phyloP scores from a whole-genome alignment of 352 stramenopile species.

The Globisporangium megalacanthum region DNA sequence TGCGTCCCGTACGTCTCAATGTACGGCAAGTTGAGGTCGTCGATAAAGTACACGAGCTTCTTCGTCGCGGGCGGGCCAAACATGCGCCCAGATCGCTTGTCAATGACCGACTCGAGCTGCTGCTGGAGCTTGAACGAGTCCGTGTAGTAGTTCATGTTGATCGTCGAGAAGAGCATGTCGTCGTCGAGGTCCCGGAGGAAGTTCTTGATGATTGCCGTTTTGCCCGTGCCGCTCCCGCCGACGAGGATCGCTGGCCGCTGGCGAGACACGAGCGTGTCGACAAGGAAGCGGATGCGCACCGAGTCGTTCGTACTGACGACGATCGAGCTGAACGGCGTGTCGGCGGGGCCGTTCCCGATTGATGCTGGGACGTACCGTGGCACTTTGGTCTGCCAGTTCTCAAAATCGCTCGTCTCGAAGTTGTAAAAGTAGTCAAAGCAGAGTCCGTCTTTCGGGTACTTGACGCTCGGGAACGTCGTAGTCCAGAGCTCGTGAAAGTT shows the following conservation, averaged over 20 bases:
- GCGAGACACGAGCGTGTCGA: slow-evolving; percentile 92
- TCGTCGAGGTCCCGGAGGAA: slow-evolving; percentile 90
- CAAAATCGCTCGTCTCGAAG: slow-evolving; percentile 87
- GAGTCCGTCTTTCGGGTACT: slow-evolving; percentile 93
- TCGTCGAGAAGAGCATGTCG: slow-evolving; percentile 94
- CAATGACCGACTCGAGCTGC: slow-evolving; percentile 95
- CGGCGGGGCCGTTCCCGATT: slow-evolving; percentile 90
- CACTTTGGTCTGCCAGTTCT: slow-evolving; percentile 92
- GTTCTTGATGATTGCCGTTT: slow-evolving; percentile 97
- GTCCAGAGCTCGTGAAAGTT: slow-evolving; percentile 88
- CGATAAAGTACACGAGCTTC: slow-evolving; percentile 96
- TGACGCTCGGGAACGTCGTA: slow-evolving; percentile 74
- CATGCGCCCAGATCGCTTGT: slow-evolving; percentile 94
- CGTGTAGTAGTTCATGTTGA: slow-evolving; percentile 98
- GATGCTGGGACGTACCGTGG: slow-evolving; percentile 85
- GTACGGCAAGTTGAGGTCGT: slow-evolving; percentile 96
- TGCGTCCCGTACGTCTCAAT: slow-evolving; percentile 97
- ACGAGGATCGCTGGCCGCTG: slow-evolving; percentile 95
- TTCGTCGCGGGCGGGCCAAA: slow-evolving; percentile 95
- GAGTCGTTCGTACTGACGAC: slow-evolving; percentile 96
- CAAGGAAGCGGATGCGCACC: slow-evolving; percentile 92
- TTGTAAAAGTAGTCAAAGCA: slow-evolving; percentile 99
- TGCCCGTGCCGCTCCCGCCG: slow-evolving; percentile 94
- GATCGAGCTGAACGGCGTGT: slow-evolving; percentile 96
- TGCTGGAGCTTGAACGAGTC: slow-evolving; percentile 93